A percentile compares a stretch with the other conserved stretches of the same genome.
phyloP scores from a whole-genome alignment of 1,139 yeast species.

The Yamadazyma diospyri region DNA sequence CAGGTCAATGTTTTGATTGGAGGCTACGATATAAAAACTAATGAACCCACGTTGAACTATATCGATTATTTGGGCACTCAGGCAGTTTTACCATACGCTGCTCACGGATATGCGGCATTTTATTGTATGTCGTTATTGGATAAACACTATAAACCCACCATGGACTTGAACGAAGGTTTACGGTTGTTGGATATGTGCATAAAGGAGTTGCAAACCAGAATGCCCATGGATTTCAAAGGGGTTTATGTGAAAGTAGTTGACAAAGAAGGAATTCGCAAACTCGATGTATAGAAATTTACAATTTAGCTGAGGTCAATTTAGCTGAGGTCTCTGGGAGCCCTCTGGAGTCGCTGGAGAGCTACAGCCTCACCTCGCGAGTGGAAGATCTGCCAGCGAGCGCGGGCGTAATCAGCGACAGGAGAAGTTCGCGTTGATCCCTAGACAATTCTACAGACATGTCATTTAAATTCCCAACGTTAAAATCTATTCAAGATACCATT shows the following conservation, averaged over 20 bases:
- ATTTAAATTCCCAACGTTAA: slow-evolving; percentile 48
- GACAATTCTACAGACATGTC: slow-evolving; percentile 32
- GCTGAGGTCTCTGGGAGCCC: no score
- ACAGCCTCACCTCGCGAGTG: no score
- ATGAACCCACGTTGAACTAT: slow-evolving; percentile 74
- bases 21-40: slow-evolving; percentile 68
- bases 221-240: slow-evolving; percentile 97
- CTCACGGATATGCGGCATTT: slow-evolving; percentile 86
- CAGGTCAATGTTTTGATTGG: slow-evolving; percentile 89
- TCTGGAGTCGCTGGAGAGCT: no score
- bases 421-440: slow-evolving; percentile 4
- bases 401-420: no score
- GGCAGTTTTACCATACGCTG: slow-evolving; percentile 86
- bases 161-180: slow-evolving; percentile 77
- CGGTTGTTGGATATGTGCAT: slow-evolving; percentile 70
- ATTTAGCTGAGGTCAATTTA: neutral
- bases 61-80: slow-evolving; percentile 93
- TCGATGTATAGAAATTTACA: slow-evolving; percentile 3
- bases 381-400: no score
- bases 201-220: slow-evolving; percentile 75
- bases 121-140: slow-evolving; percentile 88
- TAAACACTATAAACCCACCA: slow-evolving; percentile 79
- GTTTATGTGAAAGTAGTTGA: slow-evolving; percentile 74
- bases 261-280: slow-evolving; percentile 52
- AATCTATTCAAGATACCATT: slow-evolving; percentile 44